Evolutionary conservation across 495 filamentous ascomycete species (phyloP), one percentile per base, ranked within the genome.

Genomic region (Neurospora terricola): DNA sequence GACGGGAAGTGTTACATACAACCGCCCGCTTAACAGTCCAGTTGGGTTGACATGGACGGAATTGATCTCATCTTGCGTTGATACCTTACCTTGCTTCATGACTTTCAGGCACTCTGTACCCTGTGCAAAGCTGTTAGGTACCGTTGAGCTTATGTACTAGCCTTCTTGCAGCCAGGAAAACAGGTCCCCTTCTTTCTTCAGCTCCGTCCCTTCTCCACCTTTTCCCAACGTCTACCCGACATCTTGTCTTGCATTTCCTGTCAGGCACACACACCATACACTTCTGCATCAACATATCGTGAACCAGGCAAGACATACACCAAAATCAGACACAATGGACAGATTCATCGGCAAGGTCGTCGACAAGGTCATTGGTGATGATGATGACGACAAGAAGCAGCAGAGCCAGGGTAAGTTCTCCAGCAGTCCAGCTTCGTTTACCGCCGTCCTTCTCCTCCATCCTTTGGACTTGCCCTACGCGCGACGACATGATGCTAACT

Each of bases 271-370:
- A 14, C 48, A 59, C 48, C 48, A 30, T 16, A 66, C 23, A 62
- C 23, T 62, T 62, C 23, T 62, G 23, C 48, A 27, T 59, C 48
- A 59, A 27, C 42, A 16, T 43, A 43, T 43, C 16, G 12, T 39
- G 38, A 39, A 14, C 38, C 38, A 39, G 38, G 38, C 38, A 18
- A 42, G 40, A n/a, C 18, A 48, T 48, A 48, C 8, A 43, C 45
- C 11, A 11, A 48, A 48, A 37, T 37, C 23, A 30, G 30, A 9
- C 40, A 73, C 48, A 30, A 76, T 76, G 75, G 73, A 76, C 54
- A 71, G 69, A 62, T 45, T 76, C 10, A 12, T 76, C 39, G 42
- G 37, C 23, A 75, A 75, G 70, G 75, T 69, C 6, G 71, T 73
- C 27, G 75, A 70, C 34, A 38, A 68, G 34, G 34, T 37, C 34